Base-by-base conservation (phyloP, 768 basidiomycete genomes). In the Zangia roseola region DNA sequence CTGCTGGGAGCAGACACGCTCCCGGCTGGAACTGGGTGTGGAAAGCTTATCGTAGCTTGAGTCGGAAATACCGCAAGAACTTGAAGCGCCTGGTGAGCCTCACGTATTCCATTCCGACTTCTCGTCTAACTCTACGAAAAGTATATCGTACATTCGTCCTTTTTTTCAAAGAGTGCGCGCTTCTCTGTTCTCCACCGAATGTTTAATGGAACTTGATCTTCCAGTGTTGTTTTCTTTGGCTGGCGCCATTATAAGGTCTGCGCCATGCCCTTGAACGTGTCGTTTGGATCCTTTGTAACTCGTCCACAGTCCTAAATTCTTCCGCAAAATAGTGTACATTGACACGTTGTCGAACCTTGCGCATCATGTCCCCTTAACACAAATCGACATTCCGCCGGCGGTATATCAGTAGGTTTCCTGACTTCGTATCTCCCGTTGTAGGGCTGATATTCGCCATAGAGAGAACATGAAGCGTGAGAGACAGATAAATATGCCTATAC, bases 11-110 rank as follows among this genome's bases (percentile, higher is more conserved):
- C 7, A 74, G 72, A 52, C 74, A 91, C 68, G 78, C 82, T 3
- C 91, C 91, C 6, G 78, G 79, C 21, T 92, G 89, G 89, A 88
- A 84, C 55, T 94, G 91, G 91, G 79, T 94, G 10, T 93, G 91
- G 91, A 91, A 88, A 60, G 88, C 89, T 1, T 92, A 92, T 65
- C 77, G 89, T 20, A 86, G 85, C 59, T 71, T 88, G 38, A 89
- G 77, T 62, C 75, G 87, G 45, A 91, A 90, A 65, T 94, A 91
- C 61, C 79, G 91, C 45, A 94, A 94, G 73, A 91, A 94, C 61
- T 67, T 94, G 49, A 93, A 93, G 67, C 81, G 82, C 61, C 62
- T 94, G 68, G 90, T 88, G 52, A 47, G 86, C 67, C 12, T 43
- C 26, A 9, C 31, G 9, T 26, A 5, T 0, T 26, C 10, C 49